phyloP scores from a whole-genome alignment of 1,139 yeast genomes.

The Lizanozyma gosingica region DNA sequence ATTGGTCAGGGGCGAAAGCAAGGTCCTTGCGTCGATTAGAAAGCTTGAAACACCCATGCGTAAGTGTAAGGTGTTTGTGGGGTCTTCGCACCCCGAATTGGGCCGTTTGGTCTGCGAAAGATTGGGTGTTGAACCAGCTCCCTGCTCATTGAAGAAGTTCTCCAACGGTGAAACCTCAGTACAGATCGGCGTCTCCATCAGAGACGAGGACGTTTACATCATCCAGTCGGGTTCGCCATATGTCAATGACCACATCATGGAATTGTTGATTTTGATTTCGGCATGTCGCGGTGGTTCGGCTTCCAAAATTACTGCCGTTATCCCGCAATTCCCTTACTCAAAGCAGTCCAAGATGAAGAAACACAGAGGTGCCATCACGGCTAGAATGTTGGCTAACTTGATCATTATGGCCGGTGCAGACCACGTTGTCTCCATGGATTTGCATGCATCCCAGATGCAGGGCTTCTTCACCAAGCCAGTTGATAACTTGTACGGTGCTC shows the following conservation, averaged over 20 bases:
- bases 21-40: constrained; percentile 2
- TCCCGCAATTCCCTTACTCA: constrained; percentile 96
- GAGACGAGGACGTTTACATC: constrained; percentile 95
- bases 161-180: constrained; percentile 97
- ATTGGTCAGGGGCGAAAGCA: not conserved
- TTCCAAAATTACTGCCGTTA: constrained; percentile 90
- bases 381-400: constrained; percentile 96
- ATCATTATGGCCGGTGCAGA: constrained; percentile 98
- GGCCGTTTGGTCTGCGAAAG: constrained; percentile 86
- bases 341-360: constrained; percentile 97
- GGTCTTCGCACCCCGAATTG: constrained; percentile 90
- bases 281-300: constrained; percentile 99
- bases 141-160: constrained; percentile 82
- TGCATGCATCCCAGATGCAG: constrained; percentile 98
- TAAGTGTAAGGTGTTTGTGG: constrained; percentile 93
- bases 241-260: constrained; percentile 95
- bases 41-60: constrained; percentile 47
- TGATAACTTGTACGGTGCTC: constrained; percentile 93
- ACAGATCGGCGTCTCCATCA: constrained; percentile 86
- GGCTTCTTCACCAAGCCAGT: constrained; percentile 97
- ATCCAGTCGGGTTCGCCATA: constrained; percentile 88
- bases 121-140: constrained; percentile 92
- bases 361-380: constrained; percentile 97
- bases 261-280: constrained; percentile 78
- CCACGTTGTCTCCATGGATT: constrained; percentile 95